A percentile compares a stretch with the other conserved stretches of the same genome.
These are phyloP conservation scores for Datura wrightii DNA, from an alignment of 257 asterid species.

Conservation along the genomic window DNA sequence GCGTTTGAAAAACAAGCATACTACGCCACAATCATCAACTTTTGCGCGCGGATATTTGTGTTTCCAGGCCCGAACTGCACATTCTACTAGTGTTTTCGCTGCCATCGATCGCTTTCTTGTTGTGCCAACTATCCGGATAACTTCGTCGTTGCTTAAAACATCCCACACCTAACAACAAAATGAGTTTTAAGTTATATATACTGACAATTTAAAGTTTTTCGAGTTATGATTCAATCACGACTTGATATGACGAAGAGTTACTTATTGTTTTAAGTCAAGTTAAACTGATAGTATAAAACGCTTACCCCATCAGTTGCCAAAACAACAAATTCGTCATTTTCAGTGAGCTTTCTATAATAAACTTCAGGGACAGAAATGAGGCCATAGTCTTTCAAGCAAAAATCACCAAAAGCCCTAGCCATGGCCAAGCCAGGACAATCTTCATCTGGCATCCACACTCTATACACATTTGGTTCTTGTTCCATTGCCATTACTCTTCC, in stretches of 20 bases:
- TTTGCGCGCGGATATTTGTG: conserved; percentile 67
- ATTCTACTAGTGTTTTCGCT: conserved; percentile 62
- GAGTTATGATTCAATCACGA: background rate
- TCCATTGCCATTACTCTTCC: conserved; percentile 89
- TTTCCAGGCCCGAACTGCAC: conserved; percentile 72
- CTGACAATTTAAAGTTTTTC: background rate
- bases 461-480: conserved; percentile 72
- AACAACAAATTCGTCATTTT: conserved; percentile 77
- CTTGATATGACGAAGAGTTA: background rate
- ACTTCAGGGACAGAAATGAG: conserved; percentile 77
- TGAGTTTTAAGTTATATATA: background rate
- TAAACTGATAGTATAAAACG: background rate
- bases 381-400: conserved; percentile 82
- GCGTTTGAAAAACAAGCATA: conserved; percentile 71
- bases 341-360: conserved; percentile 59
- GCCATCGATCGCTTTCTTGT: conserved; percentile 66
- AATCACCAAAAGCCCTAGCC: conserved; percentile 94
- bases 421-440: conserved; percentile 95
- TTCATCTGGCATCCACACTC: conserved; percentile 92
- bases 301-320: conserved; percentile 94
- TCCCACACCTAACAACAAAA: conserved; percentile 67
- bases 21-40: conserved; percentile 75
- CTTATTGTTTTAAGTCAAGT: no score
- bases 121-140: conserved; percentile 63
- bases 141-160: conserved; percentile 73